phyloP scores from a whole-genome alignment of 2,329 filamentous ascomycete genomes.

The Zasmidium citrigriseum region DNA sequence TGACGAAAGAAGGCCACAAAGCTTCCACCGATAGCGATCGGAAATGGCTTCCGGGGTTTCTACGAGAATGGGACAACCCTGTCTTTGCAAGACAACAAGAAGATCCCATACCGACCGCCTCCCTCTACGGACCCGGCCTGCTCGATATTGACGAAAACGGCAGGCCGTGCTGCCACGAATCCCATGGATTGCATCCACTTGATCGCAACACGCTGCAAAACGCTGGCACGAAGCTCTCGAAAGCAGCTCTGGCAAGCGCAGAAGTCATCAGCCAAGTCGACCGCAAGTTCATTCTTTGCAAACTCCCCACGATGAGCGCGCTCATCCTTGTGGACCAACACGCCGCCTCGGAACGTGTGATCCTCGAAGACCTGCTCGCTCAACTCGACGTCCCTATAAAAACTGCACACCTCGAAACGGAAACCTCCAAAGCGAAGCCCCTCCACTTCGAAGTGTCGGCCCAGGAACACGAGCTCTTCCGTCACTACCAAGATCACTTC shows the following conservation, averaged over 20 bases:
- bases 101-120: slow-evolving; percentile 25
- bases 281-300: slow-evolving; percentile 80
- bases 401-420: slow-evolving; percentile 2
- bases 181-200: neutral
- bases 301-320: slow-evolving; percentile 46
- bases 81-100: slow-evolving; percentile 59
- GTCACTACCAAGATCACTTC: slow-evolving; percentile 59
- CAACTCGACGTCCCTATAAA: slow-evolving; percentile 48
- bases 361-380: slow-evolving; percentile 71
- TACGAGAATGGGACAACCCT: slow-evolving; percentile 73
- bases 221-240: slow-evolving; percentile 56
- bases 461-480: slow-evolving; percentile 63
- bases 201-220: neutral
- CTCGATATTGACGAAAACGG: slow-evolving; percentile 11
- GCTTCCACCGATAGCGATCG: neutral
- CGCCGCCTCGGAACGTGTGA: slow-evolving; percentile 85
- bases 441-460: slow-evolving; percentile 66
- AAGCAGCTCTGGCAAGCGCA: slow-evolving; percentile 59
- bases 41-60: slow-evolving; percentile 61
- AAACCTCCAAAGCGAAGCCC: slow-evolving; percentile 46
- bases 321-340: slow-evolving; percentile 89
- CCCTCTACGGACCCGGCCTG: slow-evolving; percentile 23
- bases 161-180: slow-evolving; percentile 14
- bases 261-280: slow-evolving; percentile 81
- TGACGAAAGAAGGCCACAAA: neutral